Evolutionary conservation across 257 asterid genomes (phyloP), one percentile per base, ranked within the genome.

Genomic region (Capsicum baccatum): DNA sequence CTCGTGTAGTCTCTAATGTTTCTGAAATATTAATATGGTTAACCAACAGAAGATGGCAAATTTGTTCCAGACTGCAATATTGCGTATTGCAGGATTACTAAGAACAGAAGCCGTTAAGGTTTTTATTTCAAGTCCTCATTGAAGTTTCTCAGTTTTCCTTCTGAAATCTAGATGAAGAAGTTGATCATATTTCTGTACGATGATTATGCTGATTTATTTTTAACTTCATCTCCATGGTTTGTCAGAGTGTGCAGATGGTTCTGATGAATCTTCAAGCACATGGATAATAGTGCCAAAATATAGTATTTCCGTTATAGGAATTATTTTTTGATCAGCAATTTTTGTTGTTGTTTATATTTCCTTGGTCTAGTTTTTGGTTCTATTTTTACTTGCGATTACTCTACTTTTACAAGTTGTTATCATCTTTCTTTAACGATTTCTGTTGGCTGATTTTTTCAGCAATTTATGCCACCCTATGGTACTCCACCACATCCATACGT

Each of bases 401-500:
- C 79, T 16, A 47, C 39, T 71, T 58, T 47, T 33, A 78, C 64
- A 54, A 78, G 47, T 54, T 50, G 19, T 60, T 78, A 9, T 33
- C 50, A 21, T 76, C 47, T 54, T 26, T 14, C 14, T 26, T 78
- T 54, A 54, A 78, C 8, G 10, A 54, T 78, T 78, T 55, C 37
- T 78, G 16, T 9, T 15, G 82, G 82, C 82, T 78, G 64, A 4
- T 16, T 33, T 54, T 54, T 89, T 92, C 94, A 95, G 97, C 98
- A 92, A 88, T 91, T 92, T 87, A 94, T 96, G 90, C 97, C 97
- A 80, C 99, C 98, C n/a, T 96, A 93, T 85, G 97, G 98, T 60
- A 91, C 98, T 85, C 97, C 98, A 78, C 98, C 98, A 16, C 98
- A 93, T 87, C 99, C 99, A 64, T 96, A 96, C 83, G 96, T 96